These are phyloP conservation scores for Allantophomopsis cytisporea DNA, from an alignment of 2,329 filamentous ascomycete genomes.

Conservation along the genomic window DNA sequence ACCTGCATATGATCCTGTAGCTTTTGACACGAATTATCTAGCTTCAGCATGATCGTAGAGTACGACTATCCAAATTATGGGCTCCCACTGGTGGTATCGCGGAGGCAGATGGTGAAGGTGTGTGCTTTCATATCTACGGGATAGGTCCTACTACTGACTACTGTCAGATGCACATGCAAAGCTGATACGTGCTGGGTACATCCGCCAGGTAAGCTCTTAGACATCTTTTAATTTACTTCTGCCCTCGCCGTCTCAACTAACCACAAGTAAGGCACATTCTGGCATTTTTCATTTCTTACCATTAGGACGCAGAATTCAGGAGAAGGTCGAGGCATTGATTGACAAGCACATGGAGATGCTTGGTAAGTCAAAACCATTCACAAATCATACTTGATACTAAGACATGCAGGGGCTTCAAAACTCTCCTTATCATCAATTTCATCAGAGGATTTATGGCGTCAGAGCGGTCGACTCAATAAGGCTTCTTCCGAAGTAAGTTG, in stretches of 20 bases:
- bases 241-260: not conserved
- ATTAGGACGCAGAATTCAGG: conserved; percentile 72
- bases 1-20: no score
- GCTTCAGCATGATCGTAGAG: conserved; percentile 36
- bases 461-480: conserved; percentile 66
- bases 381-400: conserved; percentile 1
- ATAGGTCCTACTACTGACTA: no score
- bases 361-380: conserved; percentile 29
- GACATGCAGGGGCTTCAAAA: conserved; percentile 57
- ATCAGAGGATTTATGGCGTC: conserved; percentile 70
- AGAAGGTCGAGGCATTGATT: conserved; percentile 75
- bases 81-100: conserved; percentile 60
- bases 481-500: conserved; percentile 54
- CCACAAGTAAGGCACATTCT: conserved; percentile 50
- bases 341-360: conserved; percentile 78
- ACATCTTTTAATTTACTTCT: not conserved
- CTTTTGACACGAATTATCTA: no score
- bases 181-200: conserved; percentile 56
- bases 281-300: conserved; percentile 90
- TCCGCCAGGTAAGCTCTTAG: conserved; percentile 45
- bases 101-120: conserved; percentile 38
- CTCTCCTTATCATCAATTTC: conserved; percentile 76
- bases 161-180: conserved; percentile 48
- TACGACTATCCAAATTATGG: conserved; percentile 65
- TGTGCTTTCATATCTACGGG: not conserved